Conservation (phyloP, 2,329 filamentous ascomycete species). For the Monilinia laxa region DNA sequence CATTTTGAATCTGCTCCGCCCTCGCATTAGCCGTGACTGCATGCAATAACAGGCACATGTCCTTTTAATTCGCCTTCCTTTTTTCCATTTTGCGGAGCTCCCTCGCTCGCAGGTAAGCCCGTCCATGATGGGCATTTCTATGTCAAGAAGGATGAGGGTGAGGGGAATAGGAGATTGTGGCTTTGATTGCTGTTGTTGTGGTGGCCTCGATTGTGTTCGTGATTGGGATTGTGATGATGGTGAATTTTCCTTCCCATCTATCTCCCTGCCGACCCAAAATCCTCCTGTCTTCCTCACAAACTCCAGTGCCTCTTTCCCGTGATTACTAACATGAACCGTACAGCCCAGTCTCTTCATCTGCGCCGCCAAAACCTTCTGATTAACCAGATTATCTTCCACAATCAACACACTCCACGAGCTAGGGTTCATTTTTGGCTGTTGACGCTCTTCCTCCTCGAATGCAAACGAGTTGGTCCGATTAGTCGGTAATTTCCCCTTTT, state of each 20-base stretch:
- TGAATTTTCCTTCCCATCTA: not conserved
- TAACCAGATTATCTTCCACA: constrained; percentile 61
- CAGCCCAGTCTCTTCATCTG: constrained; percentile 49
- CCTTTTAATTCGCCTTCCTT: constrained; percentile 54
- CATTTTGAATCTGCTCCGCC: constrained; percentile 68
- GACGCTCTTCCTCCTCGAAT: constrained; percentile 19
- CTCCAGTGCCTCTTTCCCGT: constrained; percentile 56
- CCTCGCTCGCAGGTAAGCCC: constrained; percentile 69
- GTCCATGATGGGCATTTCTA: constrained; percentile 83
- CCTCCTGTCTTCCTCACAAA: constrained; percentile 24
- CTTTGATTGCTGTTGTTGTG: not conserved
- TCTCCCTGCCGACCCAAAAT: constrained; percentile 46
- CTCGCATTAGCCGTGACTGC: constrained; percentile 76
- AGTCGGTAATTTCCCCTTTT: constrained; percentile 8
- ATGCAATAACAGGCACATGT: constrained; percentile 69
- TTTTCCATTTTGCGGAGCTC: constrained; percentile 66
- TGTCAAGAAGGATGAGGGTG: constrained; percentile 68
- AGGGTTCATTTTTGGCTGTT: not conserved
- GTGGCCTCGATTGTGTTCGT: not conserved
- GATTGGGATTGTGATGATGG: not conserved
- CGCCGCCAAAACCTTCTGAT: constrained; percentile 56
- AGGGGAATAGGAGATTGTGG: not conserved
- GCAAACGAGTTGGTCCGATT: constrained; percentile 15
- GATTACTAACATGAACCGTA: constrained; percentile 51
- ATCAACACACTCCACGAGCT: constrained; percentile 45